Conservation (phyloP, 495 filamentous ascomycete species). For the Amniculicola lignicola region DNA sequence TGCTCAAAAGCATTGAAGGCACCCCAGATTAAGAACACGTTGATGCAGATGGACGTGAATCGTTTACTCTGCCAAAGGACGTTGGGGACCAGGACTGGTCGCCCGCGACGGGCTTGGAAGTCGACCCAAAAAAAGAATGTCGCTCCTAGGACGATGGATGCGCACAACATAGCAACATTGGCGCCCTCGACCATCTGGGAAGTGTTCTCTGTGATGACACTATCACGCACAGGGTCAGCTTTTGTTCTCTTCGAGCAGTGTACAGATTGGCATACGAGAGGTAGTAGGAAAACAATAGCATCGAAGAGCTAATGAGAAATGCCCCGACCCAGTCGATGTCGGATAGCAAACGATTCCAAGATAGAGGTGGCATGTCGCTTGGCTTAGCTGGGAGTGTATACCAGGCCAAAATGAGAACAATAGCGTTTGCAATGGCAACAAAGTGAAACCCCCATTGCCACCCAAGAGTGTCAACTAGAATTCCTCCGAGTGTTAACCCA, state of each 20-base stretch:
- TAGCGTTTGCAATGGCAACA: slow-evolving; percentile 42
- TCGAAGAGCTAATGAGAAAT: slow-evolving; percentile 37
- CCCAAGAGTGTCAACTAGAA: slow-evolving; percentile 47
- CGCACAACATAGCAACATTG: slow-evolving; percentile 42
- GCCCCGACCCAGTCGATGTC: slow-evolving; percentile 53
- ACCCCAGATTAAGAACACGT: slow-evolving; percentile 53
- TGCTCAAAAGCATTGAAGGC: slow-evolving; percentile 51
- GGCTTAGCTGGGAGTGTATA: slow-evolving; percentile 42
- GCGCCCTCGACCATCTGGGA: slow-evolving; percentile 37
- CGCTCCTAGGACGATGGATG: slow-evolving; percentile 45
- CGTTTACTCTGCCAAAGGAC: slow-evolving; percentile 50
- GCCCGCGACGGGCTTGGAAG: slow-evolving; percentile 44
- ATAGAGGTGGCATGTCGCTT: slow-evolving; percentile 13
- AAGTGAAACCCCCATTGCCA: slow-evolving; percentile 51
- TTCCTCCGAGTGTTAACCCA: slow-evolving; percentile 48
- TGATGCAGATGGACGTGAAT: slow-evolving; percentile 52
- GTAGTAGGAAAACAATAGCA: slow-evolving; percentile 48
- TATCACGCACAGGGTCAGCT: slow-evolving; percentile 17
- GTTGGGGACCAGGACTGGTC: slow-evolving; percentile 51
- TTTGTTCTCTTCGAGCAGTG: too few relatives aligned
- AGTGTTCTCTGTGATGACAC: slow-evolving; percentile 41
- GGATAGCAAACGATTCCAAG: slow-evolving; percentile 32
- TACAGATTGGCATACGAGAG: slow-evolving; percentile 40
- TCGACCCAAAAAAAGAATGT: slow-evolving; percentile 50
- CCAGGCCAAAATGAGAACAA: slow-evolving; percentile 39